phyloP scores from a whole-genome alignment of 2,329 filamentous ascomycete species.

The Cryphonectria japonica region DNA sequence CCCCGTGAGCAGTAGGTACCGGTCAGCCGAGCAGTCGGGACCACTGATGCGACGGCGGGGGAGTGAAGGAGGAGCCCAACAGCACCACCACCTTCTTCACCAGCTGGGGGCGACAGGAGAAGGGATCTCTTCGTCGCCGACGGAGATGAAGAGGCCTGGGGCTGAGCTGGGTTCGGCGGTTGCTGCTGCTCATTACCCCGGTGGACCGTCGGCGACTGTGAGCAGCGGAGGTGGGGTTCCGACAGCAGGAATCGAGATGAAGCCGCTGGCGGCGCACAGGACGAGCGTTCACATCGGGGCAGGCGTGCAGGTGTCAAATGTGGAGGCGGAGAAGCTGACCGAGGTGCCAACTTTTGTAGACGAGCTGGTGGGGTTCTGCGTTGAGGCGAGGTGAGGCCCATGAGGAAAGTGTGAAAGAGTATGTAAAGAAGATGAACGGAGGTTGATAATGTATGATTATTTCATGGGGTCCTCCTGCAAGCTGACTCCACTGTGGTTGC shows the following conservation, averaged over 20 bases:
- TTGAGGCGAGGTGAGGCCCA: conserved; percentile 23
- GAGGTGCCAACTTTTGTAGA: conserved; percentile 49
- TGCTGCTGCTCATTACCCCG: conserved; percentile 1
- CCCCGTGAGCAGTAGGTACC: conserved; percentile 27
- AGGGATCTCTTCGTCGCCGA: not conserved
- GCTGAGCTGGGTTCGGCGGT: too few relatives aligned
- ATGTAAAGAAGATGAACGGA: not conserved
- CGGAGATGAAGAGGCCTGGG: conserved; percentile 12
- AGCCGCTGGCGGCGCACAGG: conserved; percentile 31
- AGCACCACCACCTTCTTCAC: not conserved
- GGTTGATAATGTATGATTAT: not conserved
- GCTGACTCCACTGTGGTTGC: too few relatives aligned
- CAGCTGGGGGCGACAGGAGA: not conserved
- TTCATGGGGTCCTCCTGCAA: not conserved
- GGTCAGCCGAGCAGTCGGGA: conserved; percentile 18
- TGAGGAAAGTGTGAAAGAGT: not conserved
- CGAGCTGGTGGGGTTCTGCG: conserved; percentile 43
- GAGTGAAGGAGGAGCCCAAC: conserved; percentile 11
- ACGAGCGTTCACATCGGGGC: conserved; percentile 33
- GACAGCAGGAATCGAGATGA: conserved; percentile 35
- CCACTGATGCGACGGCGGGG: conserved; percentile 22
- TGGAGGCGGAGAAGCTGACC: conserved; percentile 41
- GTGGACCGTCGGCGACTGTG: conserved; percentile 6
- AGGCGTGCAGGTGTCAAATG: conserved; percentile 37
- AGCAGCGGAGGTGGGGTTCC: conserved; percentile 24